These are phyloP conservation scores for Gossypium arboreum DNA, from an alignment of 345 rosid species.

Conservation along the genomic window DNA sequence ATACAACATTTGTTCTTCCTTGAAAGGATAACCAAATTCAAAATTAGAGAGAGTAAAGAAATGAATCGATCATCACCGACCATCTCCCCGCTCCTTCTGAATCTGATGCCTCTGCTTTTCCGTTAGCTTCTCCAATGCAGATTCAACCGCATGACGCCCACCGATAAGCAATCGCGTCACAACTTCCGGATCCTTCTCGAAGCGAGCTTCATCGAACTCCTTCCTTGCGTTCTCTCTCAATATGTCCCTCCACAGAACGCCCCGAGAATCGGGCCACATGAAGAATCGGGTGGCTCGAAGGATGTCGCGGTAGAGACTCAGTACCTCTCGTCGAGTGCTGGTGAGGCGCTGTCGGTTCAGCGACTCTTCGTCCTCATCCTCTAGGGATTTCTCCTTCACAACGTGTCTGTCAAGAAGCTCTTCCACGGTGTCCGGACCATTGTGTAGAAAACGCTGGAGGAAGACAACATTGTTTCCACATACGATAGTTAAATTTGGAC, in stretches of 20 bases:
- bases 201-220: neutral
- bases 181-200: conserved; percentile 1
- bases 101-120: neutral
- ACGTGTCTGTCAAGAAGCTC: neutral
- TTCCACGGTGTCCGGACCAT: neutral
- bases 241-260: neutral
- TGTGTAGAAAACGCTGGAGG: neutral
- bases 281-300: neutral
- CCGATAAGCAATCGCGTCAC: neutral
- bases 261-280: neutral
- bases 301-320: neutral
- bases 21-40: neutral
- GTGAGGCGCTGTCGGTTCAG: neutral
- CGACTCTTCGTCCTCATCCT: neutral
- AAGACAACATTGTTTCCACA: neutral
- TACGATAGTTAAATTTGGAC: neutral
- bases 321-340: neutral
- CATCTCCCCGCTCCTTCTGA: neutral
- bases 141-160: neutral
- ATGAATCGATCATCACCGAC: neutral
- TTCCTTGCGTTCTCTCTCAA: neutral
- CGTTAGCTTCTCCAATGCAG: neutral
- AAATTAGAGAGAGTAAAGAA: neutral
- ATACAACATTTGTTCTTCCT: no score
- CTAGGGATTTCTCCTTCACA: neutral